Conservation (phyloP, 176 grass and related monocot genomes). For the Triticum turgidum region DNA sequence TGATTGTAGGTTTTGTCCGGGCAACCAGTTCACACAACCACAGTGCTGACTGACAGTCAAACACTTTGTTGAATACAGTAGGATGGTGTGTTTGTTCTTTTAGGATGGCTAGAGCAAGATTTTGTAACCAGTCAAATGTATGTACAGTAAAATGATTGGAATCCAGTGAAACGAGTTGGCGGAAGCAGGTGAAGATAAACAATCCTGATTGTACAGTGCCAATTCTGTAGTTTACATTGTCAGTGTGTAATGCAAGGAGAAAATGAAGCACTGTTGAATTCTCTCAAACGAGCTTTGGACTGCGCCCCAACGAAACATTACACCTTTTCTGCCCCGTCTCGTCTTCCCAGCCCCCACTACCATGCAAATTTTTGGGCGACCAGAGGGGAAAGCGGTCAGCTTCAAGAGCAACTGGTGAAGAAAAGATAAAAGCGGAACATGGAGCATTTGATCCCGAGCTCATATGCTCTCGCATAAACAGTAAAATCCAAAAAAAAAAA, state of each 20-base stretch:
- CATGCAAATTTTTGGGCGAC: too few relatives aligned
- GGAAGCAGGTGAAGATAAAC: not conserved
- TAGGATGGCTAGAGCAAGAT: slow-evolving; percentile 9
- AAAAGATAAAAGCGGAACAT: not conserved
- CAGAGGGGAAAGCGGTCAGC: too few relatives aligned
- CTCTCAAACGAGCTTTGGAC: not conserved
- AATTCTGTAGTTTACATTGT: not conserved
- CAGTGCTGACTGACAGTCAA: slow-evolving; percentile 42
- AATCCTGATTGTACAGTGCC: slow-evolving; percentile 10
- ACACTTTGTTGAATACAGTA: slow-evolving; percentile 18
- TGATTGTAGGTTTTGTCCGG: slow-evolving; percentile 55
- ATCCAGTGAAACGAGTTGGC: not conserved
- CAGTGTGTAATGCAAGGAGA: not conserved
- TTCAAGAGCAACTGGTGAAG: too few relatives aligned
- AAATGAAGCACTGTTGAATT: not conserved
- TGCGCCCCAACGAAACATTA: not conserved
- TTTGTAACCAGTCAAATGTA: slow-evolving; percentile 27
- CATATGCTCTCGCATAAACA: too few relatives aligned
- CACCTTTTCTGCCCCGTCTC: too few relatives aligned
- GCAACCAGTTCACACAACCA: slow-evolving; percentile 46
- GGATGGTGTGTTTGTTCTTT: slow-evolving; percentile 29
- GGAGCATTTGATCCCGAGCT: too few relatives aligned
- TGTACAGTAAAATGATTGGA: not conserved
- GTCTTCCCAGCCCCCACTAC: too few relatives aligned
- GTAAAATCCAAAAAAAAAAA: too few relatives aligned